These are phyloP conservation scores for Hypoxylon sp. DNA, from an alignment of 2,329 filamentous ascomycete species.

Conservation along the genomic window DNA sequence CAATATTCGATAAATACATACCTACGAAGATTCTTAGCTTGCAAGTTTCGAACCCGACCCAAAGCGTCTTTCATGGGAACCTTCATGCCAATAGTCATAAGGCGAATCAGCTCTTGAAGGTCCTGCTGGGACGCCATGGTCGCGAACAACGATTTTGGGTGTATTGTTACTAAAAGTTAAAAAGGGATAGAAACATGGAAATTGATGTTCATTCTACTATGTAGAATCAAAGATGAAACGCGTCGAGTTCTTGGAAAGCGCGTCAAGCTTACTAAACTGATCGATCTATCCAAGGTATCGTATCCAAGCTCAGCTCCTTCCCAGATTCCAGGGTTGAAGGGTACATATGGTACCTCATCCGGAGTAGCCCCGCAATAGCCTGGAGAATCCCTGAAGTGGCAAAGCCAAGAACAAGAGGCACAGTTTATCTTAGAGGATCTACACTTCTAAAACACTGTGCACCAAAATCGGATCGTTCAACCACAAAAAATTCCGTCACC, in stretches of 20 bases:
- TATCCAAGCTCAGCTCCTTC: slow-evolving; percentile 7
- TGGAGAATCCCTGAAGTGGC: slow-evolving; percentile 24
- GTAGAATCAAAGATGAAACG: too few relatives aligned
- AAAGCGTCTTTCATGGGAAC: slow-evolving; percentile 67
- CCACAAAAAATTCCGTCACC: slow-evolving; percentile 22
- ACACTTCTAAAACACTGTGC: neutral
- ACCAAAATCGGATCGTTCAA: slow-evolving; percentile 22
- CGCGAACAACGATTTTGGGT: too few relatives aligned
- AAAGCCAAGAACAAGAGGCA: too few relatives aligned
- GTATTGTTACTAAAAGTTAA: too few relatives aligned
- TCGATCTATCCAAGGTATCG: slow-evolving; percentile 12
- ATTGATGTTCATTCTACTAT: too few relatives aligned
- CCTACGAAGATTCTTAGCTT: slow-evolving; percentile 64
- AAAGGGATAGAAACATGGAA: too few relatives aligned
- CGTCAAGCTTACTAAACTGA: slow-evolving; percentile 17
- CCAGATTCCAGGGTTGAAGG: slow-evolving; percentile 8
- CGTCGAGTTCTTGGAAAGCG: slow-evolving; percentile 24
- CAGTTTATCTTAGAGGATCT: too few relatives aligned
- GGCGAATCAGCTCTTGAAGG: slow-evolving; percentile 67
- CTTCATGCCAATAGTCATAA: slow-evolving; percentile 65
- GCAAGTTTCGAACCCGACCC: slow-evolving; percentile 65
- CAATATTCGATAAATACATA: slow-evolving; percentile 47
- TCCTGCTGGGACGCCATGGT: slow-evolving; percentile 65
- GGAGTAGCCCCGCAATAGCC: slow-evolving; percentile 17
- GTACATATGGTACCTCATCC: neutral